Conservation (phyloP, 2,329 filamentous ascomycete genomes). For the Didymella lethalis region DNA sequence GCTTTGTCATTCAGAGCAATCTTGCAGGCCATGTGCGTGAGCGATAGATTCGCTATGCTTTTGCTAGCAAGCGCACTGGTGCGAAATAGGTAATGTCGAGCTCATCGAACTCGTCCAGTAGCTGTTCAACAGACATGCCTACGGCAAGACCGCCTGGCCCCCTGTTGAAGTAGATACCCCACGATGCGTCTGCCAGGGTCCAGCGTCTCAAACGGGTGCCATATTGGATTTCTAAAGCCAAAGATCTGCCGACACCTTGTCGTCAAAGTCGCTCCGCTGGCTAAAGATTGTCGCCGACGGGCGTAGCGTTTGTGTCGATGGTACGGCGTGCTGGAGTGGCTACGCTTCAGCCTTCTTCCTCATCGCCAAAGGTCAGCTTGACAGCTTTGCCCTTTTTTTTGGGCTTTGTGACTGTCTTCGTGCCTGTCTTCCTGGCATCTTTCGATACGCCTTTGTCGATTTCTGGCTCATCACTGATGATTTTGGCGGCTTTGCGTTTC, state of each 20-base stretch:
- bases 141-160: too few species aligned
- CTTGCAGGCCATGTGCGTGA: too few species aligned
- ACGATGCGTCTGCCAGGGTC: not conserved
- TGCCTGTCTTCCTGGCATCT: slow-evolving; percentile 17
- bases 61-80: not conserved
- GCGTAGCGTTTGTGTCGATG: not conserved
- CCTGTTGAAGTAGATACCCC: not conserved
- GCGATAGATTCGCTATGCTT: too few species aligned
- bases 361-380: slow-evolving; percentile 50
- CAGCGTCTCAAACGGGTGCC: not conserved
- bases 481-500: slow-evolving; percentile 50
- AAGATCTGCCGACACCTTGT: not conserved
- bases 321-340: not conserved
- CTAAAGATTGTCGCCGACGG: not conserved
- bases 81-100: not conserved
- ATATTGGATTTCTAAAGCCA: not conserved
- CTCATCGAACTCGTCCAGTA: too few species aligned
- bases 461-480: slow-evolving; percentile 44
- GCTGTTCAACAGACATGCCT: too few species aligned
- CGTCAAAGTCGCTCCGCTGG: not conserved
- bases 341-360: slow-evolving; percentile 36
- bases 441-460: slow-evolving; percentile 24
- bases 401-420: slow-evolving; percentile 40
- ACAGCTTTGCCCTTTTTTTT: slow-evolving; percentile 50
- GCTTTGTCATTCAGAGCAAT: not conserved